phyloP scores from a whole-genome alignment of 345 rosid genomes.

The Citrus inodora region DNA sequence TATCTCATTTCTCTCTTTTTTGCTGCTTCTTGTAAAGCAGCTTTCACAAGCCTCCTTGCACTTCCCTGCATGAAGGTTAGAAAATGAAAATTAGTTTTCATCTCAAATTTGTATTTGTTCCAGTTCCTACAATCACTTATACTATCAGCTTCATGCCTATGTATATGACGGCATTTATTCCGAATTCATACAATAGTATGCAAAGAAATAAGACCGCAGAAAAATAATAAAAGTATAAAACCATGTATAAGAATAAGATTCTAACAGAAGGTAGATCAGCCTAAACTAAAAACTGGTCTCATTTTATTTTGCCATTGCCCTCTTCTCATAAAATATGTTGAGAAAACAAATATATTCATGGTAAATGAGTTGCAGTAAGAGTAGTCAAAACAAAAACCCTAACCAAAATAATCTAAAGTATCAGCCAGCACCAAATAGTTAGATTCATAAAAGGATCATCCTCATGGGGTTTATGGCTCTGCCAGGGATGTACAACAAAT shows the following conservation, averaged over 20 bases:
- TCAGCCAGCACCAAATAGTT: not conserved
- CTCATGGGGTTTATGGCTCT: not conserved
- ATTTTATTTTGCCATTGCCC: not conserved
- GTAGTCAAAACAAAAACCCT: not conserved
- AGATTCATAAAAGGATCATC: not conserved
- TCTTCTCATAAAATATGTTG: no score
- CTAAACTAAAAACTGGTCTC: not conserved
- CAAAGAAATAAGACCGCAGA: not conserved
- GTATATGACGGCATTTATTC: not conserved
- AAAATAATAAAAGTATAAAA: not conserved
- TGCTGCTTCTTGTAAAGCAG: constrained; percentile 83
- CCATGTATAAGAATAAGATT: not conserved
- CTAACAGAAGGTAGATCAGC: not conserved
- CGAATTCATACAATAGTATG: not conserved
- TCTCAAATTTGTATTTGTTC: not conserved
- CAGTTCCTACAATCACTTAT: not conserved
- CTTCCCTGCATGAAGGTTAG: constrained; percentile 56
- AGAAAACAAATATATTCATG: no score
- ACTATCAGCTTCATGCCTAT: not conserved
- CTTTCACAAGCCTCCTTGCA: constrained; percentile 77
- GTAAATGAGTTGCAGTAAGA: not conserved
- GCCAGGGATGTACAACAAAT: not conserved
- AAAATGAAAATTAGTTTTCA: not conserved
- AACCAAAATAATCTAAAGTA: not conserved
- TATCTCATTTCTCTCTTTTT: constrained; percentile 95